A percentile compares a stretch with the other conserved stretches of the same genome.
phyloP scores from a whole-genome alignment of 495 filamentous ascomycete species.

The Cercophora scortea region DNA sequence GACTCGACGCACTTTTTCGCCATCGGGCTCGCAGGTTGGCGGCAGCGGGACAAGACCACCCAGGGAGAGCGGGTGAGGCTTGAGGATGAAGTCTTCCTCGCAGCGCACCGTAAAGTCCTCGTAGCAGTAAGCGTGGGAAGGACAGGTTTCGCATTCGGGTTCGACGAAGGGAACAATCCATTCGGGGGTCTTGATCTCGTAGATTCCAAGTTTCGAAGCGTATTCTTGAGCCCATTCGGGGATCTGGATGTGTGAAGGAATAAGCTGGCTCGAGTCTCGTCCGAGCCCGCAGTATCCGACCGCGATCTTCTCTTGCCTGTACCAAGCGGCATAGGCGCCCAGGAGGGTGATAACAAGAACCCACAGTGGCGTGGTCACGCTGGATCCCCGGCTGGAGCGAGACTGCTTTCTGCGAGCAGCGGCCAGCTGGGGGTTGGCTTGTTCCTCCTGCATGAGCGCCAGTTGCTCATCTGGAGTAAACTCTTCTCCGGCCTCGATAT shows the following conservation, averaged over 20 bases:
- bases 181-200: slow-evolving; percentile 21
- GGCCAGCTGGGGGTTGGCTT: slow-evolving; percentile 22
- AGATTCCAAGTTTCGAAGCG: slow-evolving; percentile 33
- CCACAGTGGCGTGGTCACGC: slow-evolving; percentile 48
- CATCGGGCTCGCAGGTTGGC: slow-evolving; percentile 92
- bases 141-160: slow-evolving; percentile 86
- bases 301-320: slow-evolving; percentile 86
- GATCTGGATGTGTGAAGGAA: slow-evolving; percentile 36
- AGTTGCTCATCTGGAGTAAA: slow-evolving; percentile 87
- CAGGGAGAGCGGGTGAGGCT: slow-evolving; percentile 74
- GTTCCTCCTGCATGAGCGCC: slow-evolving; percentile 59
- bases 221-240: slow-evolving; percentile 34
- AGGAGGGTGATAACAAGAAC: slow-evolving; percentile 59
- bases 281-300: slow-evolving; percentile 93
- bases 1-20: slow-evolving; percentile 80
- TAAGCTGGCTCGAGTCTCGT: slow-evolving; percentile 40
- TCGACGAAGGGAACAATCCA: slow-evolving; percentile 60
- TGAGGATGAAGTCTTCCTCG: slow-evolving; percentile 79
- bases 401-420: slow-evolving; percentile 15
- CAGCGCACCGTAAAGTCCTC: slow-evolving; percentile 67
- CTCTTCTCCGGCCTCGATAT: slow-evolving; percentile 67
- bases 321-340: slow-evolving; percentile 69
- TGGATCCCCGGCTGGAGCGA: slow-evolving; percentile 8
- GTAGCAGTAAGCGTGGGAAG: slow-evolving; percentile 84
- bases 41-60: slow-evolving; percentile 76